A percentile compares a stretch with the other conserved stretches of the same genome.
Conservation (phyloP, 495 filamentous ascomycete species). For the Clohesyomyces aquaticus region DNA sequence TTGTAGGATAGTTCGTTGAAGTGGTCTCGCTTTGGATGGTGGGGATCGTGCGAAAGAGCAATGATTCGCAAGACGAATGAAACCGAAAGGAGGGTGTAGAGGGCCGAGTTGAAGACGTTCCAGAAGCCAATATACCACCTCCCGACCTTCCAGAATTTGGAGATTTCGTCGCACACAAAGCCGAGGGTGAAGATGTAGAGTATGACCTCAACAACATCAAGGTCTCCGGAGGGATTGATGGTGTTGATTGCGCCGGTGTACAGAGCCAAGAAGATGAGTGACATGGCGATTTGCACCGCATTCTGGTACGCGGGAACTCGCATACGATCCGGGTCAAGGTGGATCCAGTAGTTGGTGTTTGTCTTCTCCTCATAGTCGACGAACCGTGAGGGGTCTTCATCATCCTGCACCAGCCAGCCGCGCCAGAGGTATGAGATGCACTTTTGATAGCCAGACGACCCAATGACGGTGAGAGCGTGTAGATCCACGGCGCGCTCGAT, state of each 20-base stretch:
- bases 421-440: constrained; percentile 91
- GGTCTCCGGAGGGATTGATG: constrained; percentile 74
- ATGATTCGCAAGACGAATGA: constrained; percentile 78
- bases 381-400: constrained; percentile 83
- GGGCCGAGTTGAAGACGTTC: constrained; percentile 86
- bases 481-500: constrained; percentile 91
- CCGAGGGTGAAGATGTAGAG: constrained; percentile 90
- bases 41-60: constrained; percentile 66
- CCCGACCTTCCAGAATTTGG: constrained; percentile 92
- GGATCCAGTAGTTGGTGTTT: constrained; percentile 71
- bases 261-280: constrained; percentile 76
- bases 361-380: constrained; percentile 78
- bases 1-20: constrained; percentile 88
- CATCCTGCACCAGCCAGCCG: constrained; percentile 95
- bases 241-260: constrained; percentile 94
- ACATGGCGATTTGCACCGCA: constrained; percentile 79
- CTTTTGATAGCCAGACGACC: constrained; percentile 91
- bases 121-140: constrained; percentile 88
- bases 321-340: constrained; percentile 94
- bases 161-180: constrained; percentile 85
- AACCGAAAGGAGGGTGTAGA: constrained; percentile 76
- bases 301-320: constrained; percentile 92
- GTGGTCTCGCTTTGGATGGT: constrained; percentile 56
- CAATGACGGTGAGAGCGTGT: constrained; percentile 84
- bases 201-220: constrained; percentile 82